Conservation (phyloP, 345 rosid species). For the Combretum micranthum region DNA sequence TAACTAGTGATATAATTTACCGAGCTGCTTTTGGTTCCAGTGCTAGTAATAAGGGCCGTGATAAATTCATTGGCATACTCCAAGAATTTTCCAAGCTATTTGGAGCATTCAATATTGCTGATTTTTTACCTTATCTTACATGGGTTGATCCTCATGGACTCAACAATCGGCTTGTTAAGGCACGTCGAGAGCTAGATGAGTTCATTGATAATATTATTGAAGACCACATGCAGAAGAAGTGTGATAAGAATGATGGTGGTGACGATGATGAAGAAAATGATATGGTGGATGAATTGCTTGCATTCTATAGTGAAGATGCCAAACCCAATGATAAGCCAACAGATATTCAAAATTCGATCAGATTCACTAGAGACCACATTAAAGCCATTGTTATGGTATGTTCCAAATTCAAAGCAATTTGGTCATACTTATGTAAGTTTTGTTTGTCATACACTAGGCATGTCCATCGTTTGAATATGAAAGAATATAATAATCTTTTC, state of each 20-base stretch:
- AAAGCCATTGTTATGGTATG: conserved; percentile 92
- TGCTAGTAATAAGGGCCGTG: conserved; percentile 52
- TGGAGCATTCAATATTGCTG: conserved; percentile 87
- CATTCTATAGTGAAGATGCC: conserved; percentile 63
- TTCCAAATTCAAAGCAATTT: too few species aligned
- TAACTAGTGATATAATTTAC: conserved; percentile 75
- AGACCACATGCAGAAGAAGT: conserved; percentile 55
- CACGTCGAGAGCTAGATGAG: conserved; percentile 59
- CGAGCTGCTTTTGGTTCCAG: conserved; percentile 77
- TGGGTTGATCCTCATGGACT: conserved; percentile 72
- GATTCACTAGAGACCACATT: conserved; percentile 64
- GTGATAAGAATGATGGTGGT: neutral
- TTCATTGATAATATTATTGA: conserved; percentile 74
- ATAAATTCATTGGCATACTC: conserved; percentile 63
- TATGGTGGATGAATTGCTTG: conserved; percentile 86
- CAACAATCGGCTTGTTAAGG: conserved; percentile 42
- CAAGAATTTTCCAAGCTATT: conserved; percentile 94
- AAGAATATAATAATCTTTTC: too few species aligned
- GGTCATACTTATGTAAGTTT: too few species aligned
- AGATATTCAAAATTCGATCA: conserved; percentile 53
- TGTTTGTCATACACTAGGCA: too few species aligned
- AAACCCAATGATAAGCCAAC: conserved; percentile 38
- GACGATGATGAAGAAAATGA: conserved; percentile 43
- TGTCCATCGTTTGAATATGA: too few species aligned
- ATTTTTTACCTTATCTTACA: conserved; percentile 63